Base-by-base conservation (phyloP, 225 moss, liverwort and hornwort species). In the Ulota crispa region DNA sequence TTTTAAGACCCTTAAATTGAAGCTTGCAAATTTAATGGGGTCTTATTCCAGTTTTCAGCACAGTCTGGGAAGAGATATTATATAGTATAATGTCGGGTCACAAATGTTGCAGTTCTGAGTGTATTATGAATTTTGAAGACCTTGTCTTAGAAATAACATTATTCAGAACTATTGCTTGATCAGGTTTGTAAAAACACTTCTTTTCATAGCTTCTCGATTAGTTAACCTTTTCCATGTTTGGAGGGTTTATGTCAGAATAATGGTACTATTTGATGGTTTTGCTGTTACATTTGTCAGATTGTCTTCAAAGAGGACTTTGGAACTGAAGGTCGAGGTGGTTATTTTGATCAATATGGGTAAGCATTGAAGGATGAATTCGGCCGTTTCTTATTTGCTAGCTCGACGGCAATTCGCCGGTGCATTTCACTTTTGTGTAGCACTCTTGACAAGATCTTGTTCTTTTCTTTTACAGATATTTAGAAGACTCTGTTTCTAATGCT, bases 221-320 rank as follows among this genome's bases (percentile, higher is more conserved):
- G 0, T 65, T 32, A n/a, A 43, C 43, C 20, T 41, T 12, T 78
- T 9, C 20, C 30, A 19, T 8, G 12, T 57, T 27, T 66, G n/a
- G 23, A 57, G 26, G 57, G 31, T 65, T 47, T 20, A n/a, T 68
- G 11, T 27, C 30, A 79, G 55, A 47, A 34, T 57, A 21, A 13
- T 9, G n/a, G 42, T 70, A 4, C 19, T 31, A 6, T 16, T 66
- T 65, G 43, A 47, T 8, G 20, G 30, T 30, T 42, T 68, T 32
- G 6, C 30, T 63, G 54, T 39, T 75, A 24, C 3, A 3, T 64
- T 19, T 70, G 41, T 36, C 85, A 91, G 91, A 94, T 96, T 60
- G 94, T 94, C 39, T 96, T 96, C 77, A 93, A 89, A 77, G 96
- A 96, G 80, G 85, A 96, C 69, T 96, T 96, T 52, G 95, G 95